Evolutionary conservation across 768 basidiomycete genomes (phyloP).

Genomic region (Pholiota conissans): DNA sequence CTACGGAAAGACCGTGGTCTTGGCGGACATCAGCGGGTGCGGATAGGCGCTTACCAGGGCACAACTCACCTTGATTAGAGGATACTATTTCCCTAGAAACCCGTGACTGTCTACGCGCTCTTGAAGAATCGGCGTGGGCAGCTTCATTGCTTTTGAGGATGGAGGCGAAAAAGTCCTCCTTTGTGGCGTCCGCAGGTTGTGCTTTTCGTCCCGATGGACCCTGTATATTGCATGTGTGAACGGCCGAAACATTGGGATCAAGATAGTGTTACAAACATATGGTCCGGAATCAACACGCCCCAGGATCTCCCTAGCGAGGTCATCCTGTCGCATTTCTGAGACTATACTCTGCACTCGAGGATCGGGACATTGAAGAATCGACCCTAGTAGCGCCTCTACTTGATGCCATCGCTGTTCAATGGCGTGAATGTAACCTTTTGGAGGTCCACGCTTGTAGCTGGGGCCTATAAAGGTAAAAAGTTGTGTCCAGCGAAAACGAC

Average conservation of each 20-base stretch:
- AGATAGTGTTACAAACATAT: constrained; percentile 50
- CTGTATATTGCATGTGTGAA: constrained; percentile 36
- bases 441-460: constrained; percentile 81
- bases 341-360: constrained; percentile 62
- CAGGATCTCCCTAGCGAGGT: constrained; percentile 76
- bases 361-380: constrained; percentile 73
- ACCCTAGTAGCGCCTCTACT: constrained; percentile 86
- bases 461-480: constrained; percentile 47
- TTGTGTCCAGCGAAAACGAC: background rate
- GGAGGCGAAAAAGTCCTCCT: constrained; percentile 79
- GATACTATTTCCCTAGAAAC: constrained; percentile 81
- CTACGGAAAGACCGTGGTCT: constrained; percentile 62
- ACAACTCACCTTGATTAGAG: constrained; percentile 52
- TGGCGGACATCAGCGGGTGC: constrained; percentile 3
- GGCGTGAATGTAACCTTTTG: constrained; percentile 91
- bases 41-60: background rate
- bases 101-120: constrained; percentile 71
- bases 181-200: constrained; percentile 62
- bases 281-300: constrained; percentile 77
- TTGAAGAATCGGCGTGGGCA: constrained; percentile 50
- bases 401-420: constrained; percentile 92
- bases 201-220: constrained; percentile 67
- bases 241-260: constrained; percentile 9
- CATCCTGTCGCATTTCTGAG: constrained; percentile 65
- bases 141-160: constrained; percentile 60